These are phyloP conservation scores for Lipomyces anomalus DNA, from an alignment of 805 yeast species.

Conservation along the genomic window DNA sequence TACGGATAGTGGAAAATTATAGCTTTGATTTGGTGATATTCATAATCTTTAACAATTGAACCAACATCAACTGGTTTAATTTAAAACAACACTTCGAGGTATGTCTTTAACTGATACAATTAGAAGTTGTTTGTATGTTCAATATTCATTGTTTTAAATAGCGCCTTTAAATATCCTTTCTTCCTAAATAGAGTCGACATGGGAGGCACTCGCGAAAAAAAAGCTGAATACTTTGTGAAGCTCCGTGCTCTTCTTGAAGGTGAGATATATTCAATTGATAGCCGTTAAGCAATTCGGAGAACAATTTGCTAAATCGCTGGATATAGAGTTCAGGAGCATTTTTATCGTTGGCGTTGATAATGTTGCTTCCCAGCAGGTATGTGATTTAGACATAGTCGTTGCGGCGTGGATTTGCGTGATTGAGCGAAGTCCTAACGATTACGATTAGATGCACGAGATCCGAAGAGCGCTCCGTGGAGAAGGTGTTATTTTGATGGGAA, in stretches of 20 bases:
- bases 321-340: slow-evolving; percentile 84
- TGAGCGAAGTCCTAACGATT: too few relatives aligned
- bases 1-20: too few relatives aligned
- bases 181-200: slow-evolving; percentile 77
- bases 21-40: too few relatives aligned
- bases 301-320: not conserved
- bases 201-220: slow-evolving; percentile 99
- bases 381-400: not conserved
- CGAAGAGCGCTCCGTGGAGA: slow-evolving; percentile 94
- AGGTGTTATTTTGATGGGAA: slow-evolving; percentile 98
- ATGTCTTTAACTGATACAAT: too few relatives aligned
- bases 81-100: too few relatives aligned
- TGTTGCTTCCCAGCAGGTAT: slow-evolving; percentile 93
- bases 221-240: slow-evolving; percentile 89
- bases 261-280: not conserved
- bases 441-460: slow-evolving; percentile 79
- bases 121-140: too few relatives aligned
- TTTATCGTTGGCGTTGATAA: slow-evolving; percentile 99
- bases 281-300: too few relatives aligned
- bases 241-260: slow-evolving; percentile 83
- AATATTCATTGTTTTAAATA: too few relatives aligned
- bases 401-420: not conserved
- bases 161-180: slow-evolving; percentile 89
- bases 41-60: too few relatives aligned
- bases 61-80: too few relatives aligned